These are phyloP conservation scores for Pholiota conissans DNA, from an alignment of 768 basidiomycete species.

Conservation along the genomic window DNA sequence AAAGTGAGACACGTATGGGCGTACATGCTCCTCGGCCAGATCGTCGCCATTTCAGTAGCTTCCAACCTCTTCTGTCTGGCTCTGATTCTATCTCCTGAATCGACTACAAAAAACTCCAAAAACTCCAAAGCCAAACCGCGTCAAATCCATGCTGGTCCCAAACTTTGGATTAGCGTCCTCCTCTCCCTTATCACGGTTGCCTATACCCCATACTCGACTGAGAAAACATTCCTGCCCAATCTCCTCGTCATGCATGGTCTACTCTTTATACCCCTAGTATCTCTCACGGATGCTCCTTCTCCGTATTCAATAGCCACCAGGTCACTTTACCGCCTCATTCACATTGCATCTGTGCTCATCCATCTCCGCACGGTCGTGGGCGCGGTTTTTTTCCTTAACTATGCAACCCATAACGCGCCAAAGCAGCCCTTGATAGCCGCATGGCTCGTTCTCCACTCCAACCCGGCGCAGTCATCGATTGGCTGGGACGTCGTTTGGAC, in stretches of 20 bases:
- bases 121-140: conserved; percentile 3
- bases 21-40: conserved; percentile 72
- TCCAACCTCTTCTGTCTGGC: conserved; percentile 63
- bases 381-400: conserved; percentile 23
- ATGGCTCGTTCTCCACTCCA: conserved; percentile 41
- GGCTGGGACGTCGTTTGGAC: conserved; percentile 69
- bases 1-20: conserved; percentile 56
- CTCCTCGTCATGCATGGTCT: conserved; percentile 62
- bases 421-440: conserved; percentile 24
- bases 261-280: conserved; percentile 52
- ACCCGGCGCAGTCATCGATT: conserved; percentile 66
- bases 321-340: conserved; percentile 38
- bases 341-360: conserved; percentile 29
- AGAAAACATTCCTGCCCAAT: conserved; percentile 52
- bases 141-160: conserved; percentile 15
- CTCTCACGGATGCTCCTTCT: conserved; percentile 1
- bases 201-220: conserved; percentile 41
- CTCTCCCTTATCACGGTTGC: conserved; percentile 45
- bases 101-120: conserved; percentile 13
- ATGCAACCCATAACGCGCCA: conserved; percentile 10
- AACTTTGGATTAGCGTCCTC: conserved; percentile 43
- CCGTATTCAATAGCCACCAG: conserved; percentile 23
- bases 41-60: conserved; percentile 70
- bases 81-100: conserved; percentile 34
- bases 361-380: conserved; percentile 33